Evolutionary conservation across 2,329 filamentous ascomycete genomes (phyloP).

Genomic region (Colletotrichum simmondsii): DNA sequence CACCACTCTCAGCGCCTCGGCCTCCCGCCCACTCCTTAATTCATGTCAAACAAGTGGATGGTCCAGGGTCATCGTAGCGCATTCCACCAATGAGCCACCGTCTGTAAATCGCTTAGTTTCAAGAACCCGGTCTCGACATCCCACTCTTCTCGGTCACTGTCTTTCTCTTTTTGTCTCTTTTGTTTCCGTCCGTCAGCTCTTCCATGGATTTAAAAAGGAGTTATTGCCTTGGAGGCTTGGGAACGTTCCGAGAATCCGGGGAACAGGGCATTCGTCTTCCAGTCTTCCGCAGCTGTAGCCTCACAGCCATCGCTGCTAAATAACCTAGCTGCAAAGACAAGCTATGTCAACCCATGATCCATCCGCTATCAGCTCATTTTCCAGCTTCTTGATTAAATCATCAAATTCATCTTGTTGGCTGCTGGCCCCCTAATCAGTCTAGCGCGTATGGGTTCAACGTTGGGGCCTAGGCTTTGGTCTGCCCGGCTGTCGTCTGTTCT

Average conservation of each 20-base stretch:
- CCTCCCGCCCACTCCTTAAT: slow-evolving; percentile 30
- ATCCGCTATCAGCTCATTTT: background rate
- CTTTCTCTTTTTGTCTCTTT: background rate
- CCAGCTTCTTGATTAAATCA: background rate
- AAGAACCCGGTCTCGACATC: background rate
- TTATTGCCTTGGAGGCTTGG: background rate
- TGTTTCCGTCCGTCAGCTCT: background rate
- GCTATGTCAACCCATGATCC: background rate
- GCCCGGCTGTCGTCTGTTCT: background rate
- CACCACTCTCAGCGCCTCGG: background rate
- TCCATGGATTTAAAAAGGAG: background rate
- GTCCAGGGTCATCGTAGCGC: background rate
- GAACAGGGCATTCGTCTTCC: background rate
- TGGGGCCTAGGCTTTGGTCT: background rate
- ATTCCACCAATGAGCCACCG: background rate
- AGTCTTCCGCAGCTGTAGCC: background rate
- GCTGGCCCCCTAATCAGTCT: background rate
- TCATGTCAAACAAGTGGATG: slow-evolving; percentile 29
- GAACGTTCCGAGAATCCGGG: slow-evolving; percentile 3
- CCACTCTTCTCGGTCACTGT: background rate
- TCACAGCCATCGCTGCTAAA: background rate
- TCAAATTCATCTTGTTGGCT: background rate
- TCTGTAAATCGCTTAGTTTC: background rate
- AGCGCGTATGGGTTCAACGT: background rate
- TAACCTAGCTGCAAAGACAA: background rate